phyloP scores from a whole-genome alignment of 2,329 filamentous ascomycete genomes.

The Sporothrix inflata region DNA sequence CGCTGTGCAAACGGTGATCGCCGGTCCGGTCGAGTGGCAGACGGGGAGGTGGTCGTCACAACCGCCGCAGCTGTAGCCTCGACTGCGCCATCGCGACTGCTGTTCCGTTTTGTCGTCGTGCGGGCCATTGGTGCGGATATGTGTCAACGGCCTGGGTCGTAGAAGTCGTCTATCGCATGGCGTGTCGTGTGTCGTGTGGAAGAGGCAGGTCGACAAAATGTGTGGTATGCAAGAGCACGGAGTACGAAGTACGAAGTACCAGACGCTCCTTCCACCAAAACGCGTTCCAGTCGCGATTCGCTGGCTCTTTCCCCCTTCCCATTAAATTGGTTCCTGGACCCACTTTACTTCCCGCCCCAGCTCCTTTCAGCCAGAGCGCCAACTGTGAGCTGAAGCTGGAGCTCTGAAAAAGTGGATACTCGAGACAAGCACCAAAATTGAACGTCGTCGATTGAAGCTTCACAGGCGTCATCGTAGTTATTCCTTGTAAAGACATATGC shows the following conservation, averaged over 20 bases:
- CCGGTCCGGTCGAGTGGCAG: background rate
- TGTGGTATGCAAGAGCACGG: background rate
- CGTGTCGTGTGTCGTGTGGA: background rate
- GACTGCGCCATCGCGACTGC: conserved; percentile 12
- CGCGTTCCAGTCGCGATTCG: conserved; percentile 23
- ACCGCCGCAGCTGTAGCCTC: background rate
- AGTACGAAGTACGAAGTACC: background rate
- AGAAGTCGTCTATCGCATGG: conserved; percentile 5
- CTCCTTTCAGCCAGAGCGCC: background rate
- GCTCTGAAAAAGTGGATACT: background rate
- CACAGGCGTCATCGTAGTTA: background rate
- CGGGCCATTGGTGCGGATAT: conserved; percentile 16
- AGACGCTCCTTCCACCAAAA: conserved; percentile 8
- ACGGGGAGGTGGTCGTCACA: background rate
- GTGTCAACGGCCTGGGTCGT: background rate
- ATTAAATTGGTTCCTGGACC: conserved; percentile 23
- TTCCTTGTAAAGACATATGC: background rate
- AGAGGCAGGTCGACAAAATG: too few species aligned
- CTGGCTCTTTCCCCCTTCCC: conserved; percentile 12
- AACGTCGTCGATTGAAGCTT: background rate
- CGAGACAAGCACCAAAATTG: background rate
- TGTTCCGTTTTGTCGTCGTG: background rate
- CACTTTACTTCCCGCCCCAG: conserved; percentile 21
- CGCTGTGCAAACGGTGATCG: background rate
- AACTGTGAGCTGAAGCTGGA: background rate